These are phyloP conservation scores for Dioszegia crocea DNA, from an alignment of 768 basidiomycete genomes.

Conservation along the genomic window DNA sequence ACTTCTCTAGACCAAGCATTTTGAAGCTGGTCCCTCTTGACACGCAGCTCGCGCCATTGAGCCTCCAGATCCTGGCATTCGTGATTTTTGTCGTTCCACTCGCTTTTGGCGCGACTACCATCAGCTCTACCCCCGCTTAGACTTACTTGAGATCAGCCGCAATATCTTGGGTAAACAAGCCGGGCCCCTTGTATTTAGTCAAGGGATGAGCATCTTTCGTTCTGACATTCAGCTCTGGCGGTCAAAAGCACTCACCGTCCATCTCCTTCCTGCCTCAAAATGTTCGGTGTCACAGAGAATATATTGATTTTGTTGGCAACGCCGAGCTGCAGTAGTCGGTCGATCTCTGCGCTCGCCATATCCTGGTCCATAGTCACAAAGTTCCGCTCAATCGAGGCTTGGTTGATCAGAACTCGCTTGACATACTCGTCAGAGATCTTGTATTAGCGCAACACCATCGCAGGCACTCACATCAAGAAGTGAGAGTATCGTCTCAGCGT, in stretches of 20 bases:
- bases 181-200: not conserved
- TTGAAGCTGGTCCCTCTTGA: not conserved
- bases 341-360: slow-evolving; percentile 58
- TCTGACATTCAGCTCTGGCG: not conserved
- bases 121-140: not conserved
- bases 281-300: slow-evolving; percentile 23
- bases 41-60: not conserved
- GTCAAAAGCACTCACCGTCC: not conserved
- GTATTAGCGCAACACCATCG: not conserved
- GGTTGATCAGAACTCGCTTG: slow-evolving; percentile 74
- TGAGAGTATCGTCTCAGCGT: slow-evolving; percentile 70
- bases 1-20: not conserved
- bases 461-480: slow-evolving; percentile 65
- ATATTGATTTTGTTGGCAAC: slow-evolving; percentile 6
- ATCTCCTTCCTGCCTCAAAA: not conserved
- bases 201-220: not conserved
- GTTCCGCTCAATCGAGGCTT: slow-evolving; percentile 64
- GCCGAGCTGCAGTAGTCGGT: slow-evolving; percentile 16
- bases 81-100: not conserved
- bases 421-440: slow-evolving; percentile 74
- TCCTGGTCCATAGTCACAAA: slow-evolving; percentile 63
- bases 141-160: slow-evolving; percentile 14
- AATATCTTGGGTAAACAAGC: slow-evolving; percentile 14
- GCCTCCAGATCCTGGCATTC: not conserved
- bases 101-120: not conserved